Percentiles rank a stretch among this genome's conserved stretches.
Evolutionary conservation across 306 rosid genomes (phyloP).

Genomic region (Fragaria iinumae): DNA sequence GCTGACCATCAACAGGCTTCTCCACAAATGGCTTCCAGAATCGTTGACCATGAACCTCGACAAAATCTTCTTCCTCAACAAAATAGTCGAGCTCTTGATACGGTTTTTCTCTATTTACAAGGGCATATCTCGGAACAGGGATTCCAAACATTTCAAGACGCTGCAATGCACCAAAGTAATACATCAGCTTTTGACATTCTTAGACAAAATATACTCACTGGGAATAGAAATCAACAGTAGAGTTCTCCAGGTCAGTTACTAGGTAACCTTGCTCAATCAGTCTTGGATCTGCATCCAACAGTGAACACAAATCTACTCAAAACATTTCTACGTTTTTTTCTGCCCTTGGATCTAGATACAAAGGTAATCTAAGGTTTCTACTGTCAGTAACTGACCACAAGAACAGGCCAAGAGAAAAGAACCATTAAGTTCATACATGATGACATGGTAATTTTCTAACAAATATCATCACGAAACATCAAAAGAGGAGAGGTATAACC

Average conservation of each 20-base stretch:
- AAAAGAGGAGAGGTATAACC: not conserved
- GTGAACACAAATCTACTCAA: not conserved
- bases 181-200: constrained; percentile 25
- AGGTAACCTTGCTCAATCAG: not conserved
- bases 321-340: not conserved
- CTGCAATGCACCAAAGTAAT: constrained; percentile 50
- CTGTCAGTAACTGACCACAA: not conserved
- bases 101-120: constrained; percentile 81
- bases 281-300: not conserved
- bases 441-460: not conserved
- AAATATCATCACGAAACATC: not conserved
- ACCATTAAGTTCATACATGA: constrained; percentile 11
- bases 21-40: constrained; percentile 98
- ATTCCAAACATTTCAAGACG: constrained; percentile 77
- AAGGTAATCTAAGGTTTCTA: not conserved
- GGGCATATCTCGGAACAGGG: constrained; percentile 93
- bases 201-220: constrained; percentile 16
- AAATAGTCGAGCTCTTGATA: constrained; percentile 78
- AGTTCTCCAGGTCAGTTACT: not conserved
- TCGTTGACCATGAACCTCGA: constrained; percentile 81
- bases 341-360: not conserved
- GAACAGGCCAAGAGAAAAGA: constrained; percentile 8
- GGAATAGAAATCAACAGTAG: constrained; percentile 13
- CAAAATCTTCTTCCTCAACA: constrained; percentile 94
- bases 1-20: constrained; percentile 95